Evolutionary conservation across 768 basidiomycete species (phyloP).

Genomic region (Cyclocybe aegerita): DNA sequence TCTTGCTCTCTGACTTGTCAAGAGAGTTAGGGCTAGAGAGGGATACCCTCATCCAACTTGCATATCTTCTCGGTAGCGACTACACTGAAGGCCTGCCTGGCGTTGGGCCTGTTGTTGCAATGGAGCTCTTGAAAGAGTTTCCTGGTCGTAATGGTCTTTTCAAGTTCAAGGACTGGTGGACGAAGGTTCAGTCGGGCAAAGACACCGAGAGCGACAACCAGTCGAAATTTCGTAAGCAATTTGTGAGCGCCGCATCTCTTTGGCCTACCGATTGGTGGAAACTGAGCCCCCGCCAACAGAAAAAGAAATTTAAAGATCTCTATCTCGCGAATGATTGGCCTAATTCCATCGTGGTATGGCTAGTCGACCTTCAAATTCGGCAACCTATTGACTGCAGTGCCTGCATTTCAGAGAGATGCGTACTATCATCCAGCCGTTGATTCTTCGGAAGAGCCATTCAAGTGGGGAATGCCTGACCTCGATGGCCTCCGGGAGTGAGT

Average conservation of each 20-base stretch:
- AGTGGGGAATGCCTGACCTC: slow-evolving; percentile 96
- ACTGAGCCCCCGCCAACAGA: slow-evolving; percentile 43
- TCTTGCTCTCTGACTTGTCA: slow-evolving; percentile 77
- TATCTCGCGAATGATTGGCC: slow-evolving; percentile 88
- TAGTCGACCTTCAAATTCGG: background rate
- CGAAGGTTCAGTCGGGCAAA: slow-evolving; percentile 84
- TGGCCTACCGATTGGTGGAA: background rate
- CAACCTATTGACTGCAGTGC: slow-evolving; percentile 1
- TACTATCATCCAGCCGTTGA: slow-evolving; percentile 93
- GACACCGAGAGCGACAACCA: slow-evolving; percentile 74
- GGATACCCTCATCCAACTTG: slow-evolving; percentile 83
- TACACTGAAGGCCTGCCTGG: slow-evolving; percentile 92
- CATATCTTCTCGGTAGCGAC: slow-evolving; percentile 95
- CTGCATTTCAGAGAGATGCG: slow-evolving; percentile 68
- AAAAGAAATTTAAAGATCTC: slow-evolving; percentile 84
- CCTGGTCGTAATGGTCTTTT: slow-evolving; percentile 81
- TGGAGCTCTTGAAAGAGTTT: slow-evolving; percentile 95
- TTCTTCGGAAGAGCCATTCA: slow-evolving; percentile 89
- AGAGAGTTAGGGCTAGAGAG: slow-evolving; percentile 87
- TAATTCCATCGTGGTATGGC: slow-evolving; percentile 81
- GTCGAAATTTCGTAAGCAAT: slow-evolving; percentile 78
- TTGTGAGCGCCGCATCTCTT: slow-evolving; percentile 52
- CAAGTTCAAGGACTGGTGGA: slow-evolving; percentile 94
- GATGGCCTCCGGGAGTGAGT: slow-evolving; percentile 83
- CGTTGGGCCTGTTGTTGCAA: slow-evolving; percentile 93